Evolutionary conservation across 2,329 filamentous ascomycete genomes (phyloP).

Genomic region (Arthrobotrys musiformis): DNA sequence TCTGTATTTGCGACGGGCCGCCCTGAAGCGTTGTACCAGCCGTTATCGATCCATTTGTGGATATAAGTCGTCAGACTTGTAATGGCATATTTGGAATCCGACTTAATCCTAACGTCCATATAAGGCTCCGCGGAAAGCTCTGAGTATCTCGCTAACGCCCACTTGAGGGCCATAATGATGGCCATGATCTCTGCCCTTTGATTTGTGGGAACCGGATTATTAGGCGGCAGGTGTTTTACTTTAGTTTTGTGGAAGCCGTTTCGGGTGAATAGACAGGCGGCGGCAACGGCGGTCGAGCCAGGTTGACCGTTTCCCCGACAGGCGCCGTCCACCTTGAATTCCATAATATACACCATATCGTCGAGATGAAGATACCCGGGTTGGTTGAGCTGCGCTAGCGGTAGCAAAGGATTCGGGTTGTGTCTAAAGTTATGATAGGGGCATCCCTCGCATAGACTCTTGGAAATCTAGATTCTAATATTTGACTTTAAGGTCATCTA

Average conservation of each 20-base stretch:
- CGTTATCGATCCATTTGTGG: slow-evolving; percentile 61
- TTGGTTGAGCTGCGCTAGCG: not conserved
- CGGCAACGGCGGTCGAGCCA: slow-evolving; percentile 60
- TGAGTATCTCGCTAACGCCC: slow-evolving; percentile 63
- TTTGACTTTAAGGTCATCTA: too few relatives aligned
- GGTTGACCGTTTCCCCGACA: slow-evolving; percentile 60
- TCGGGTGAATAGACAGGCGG: slow-evolving; percentile 58
- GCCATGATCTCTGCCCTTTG: slow-evolving; percentile 62
- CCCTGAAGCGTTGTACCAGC: slow-evolving; percentile 61
- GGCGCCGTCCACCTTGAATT: slow-evolving; percentile 62
- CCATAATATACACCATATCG: slow-evolving; percentile 62
- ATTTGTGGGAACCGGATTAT: slow-evolving; percentile 59
- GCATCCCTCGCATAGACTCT: not conserved
- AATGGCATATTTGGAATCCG: slow-evolving; percentile 63
- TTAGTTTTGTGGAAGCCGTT: not conserved
- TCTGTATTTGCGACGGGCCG: slow-evolving; percentile 62
- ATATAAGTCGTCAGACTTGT: slow-evolving; percentile 61
- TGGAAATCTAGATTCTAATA: not conserved
- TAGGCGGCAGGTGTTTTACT: slow-evolving; percentile 22
- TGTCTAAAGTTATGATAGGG: not conserved
- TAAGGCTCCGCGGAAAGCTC: slow-evolving; percentile 55
- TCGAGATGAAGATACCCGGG: not conserved
- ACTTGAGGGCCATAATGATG: slow-evolving; percentile 66
- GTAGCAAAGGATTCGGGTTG: not conserved
- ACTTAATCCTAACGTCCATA: slow-evolving; percentile 60